Evolutionary conservation across 2,329 filamentous ascomycete species (phyloP), one percentile per base, ranked within the genome.

Genomic region (Colletotrichum noveboracense): DNA sequence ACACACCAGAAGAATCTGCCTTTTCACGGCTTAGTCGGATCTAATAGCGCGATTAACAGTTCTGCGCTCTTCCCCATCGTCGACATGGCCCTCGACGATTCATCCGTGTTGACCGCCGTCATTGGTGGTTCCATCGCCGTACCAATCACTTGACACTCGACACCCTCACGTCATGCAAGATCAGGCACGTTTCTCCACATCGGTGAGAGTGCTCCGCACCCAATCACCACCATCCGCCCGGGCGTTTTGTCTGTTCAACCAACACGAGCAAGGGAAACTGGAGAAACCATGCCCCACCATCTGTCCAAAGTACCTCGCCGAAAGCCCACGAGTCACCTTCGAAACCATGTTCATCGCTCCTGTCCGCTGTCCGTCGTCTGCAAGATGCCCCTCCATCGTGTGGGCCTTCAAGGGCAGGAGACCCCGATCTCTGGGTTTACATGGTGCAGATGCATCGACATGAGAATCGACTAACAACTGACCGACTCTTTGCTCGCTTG

Each of bases 181-280:
- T 75, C 69, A 75, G 56, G 73, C 73, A 75, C 69, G 18, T 36
- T 72, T 28, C 69, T 75, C 73, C 73, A 75, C 73, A 62, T 75
- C 73, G 73, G 73, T 75, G 55, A 75, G 48, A 52, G 69, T 43
- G 34, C 32, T 24, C 26, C 32, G 55, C 26, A 30, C 6, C 73
- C 73, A 75, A 72, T 75, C 55, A 68, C 56, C 14, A 21, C 24
- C 28, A 9, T 16, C 21, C 36, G n/a, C n/a, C 26, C 34, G 36
- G 26, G 56, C 71, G 21, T 30, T 65, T 60, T 48, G 26, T 21
- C 34, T 30, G 18, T 38, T 18, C 48, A 38, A 61, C 70, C 34
- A 66, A 71, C 61, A 65, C 67, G 52, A 74, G 36, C 12, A 66
- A 32, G 55, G 26, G 28, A 52, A 62, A 24, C 28, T 62, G 60